Percentiles rank a stretch among this genome's conserved stretches.
These are phyloP conservation scores for Neofusicoccum laricinum DNA, from an alignment of 2,329 filamentous ascomycete genomes.

Conservation along the genomic window DNA sequence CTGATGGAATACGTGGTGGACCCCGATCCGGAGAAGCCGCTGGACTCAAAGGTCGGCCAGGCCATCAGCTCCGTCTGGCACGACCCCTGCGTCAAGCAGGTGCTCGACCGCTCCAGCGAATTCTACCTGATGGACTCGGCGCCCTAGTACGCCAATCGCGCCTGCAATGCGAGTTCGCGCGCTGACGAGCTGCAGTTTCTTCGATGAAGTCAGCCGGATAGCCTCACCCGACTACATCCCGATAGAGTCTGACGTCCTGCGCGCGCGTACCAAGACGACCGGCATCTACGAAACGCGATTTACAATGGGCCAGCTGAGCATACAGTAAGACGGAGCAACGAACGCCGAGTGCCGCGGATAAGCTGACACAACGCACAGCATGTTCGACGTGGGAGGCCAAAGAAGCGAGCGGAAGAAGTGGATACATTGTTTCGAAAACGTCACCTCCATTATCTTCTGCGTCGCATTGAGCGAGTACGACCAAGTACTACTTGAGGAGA, in stretches of 20 bases:
- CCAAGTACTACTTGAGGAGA: slow-evolving; percentile 93
- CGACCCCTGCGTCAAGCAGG: slow-evolving; percentile 75
- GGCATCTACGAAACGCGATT: slow-evolving; percentile 99
- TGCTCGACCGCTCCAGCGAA: slow-evolving; percentile 93
- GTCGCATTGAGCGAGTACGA: slow-evolving; percentile 98
- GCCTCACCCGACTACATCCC: slow-evolving; percentile 82
- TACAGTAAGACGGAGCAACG: slow-evolving; percentile 70
- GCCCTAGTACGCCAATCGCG: slow-evolving; percentile 70
- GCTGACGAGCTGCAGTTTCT: slow-evolving; percentile 65
- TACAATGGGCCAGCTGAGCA: slow-evolving; percentile 97
- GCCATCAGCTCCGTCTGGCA: slow-evolving; percentile 88
- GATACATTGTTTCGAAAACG: slow-evolving; percentile 99
- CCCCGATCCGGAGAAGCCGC: slow-evolving; percentile 79
- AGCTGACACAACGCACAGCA: slow-evolving; percentile 55
- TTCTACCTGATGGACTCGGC: slow-evolving; percentile 99
- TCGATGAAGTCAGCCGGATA: slow-evolving; percentile 87
- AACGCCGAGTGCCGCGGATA: slow-evolving; percentile 27
- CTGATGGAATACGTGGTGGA: slow-evolving; percentile 86
- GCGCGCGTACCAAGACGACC: slow-evolving; percentile 95
- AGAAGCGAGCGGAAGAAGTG: slow-evolving; percentile 98
- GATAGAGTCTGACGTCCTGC: slow-evolving; percentile 89
- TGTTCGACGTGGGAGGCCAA: slow-evolving; percentile 98
- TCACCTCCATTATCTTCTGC: slow-evolving; percentile 99
- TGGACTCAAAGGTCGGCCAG: slow-evolving; percentile 76
- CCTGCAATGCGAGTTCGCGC: slow-evolving; percentile 20